Conservation (phyloP, 768 basidiomycete genomes). For the Collybia sp. region DNA sequence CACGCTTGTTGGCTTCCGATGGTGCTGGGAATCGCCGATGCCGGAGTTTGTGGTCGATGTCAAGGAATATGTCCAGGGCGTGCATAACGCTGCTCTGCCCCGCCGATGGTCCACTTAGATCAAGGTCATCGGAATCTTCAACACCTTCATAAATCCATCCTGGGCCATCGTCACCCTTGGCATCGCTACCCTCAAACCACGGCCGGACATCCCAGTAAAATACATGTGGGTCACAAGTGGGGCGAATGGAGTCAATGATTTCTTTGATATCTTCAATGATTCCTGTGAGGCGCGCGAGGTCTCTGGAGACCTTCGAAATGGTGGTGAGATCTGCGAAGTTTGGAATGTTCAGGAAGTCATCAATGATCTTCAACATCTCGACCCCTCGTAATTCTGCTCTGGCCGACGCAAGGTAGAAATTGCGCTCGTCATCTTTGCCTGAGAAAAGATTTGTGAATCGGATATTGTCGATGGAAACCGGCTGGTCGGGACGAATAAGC, state of each 20-base stretch:
- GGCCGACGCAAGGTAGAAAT: slow-evolving; percentile 86
- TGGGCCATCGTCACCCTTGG: slow-evolving; percentile 42
- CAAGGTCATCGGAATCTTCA: slow-evolving; percentile 47
- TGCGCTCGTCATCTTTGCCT: slow-evolving; percentile 76
- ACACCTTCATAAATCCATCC: slow-evolving; percentile 82
- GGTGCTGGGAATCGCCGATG: slow-evolving; percentile 65
- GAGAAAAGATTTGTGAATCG: slow-evolving; percentile 74
- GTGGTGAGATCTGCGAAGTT: slow-evolving; percentile 59
- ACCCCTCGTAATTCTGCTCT: slow-evolving; percentile 83
- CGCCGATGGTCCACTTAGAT: slow-evolving; percentile 85
- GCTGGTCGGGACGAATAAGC: slow-evolving; percentile 47
- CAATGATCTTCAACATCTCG: slow-evolving; percentile 81
- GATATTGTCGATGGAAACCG: slow-evolving; percentile 70
- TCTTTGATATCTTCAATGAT: slow-evolving; percentile 74
- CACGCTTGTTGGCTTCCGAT: slow-evolving; percentile 59
- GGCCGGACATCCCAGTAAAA: slow-evolving; percentile 91
- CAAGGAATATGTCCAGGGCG: slow-evolving; percentile 79
- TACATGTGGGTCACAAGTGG: slow-evolving; percentile 72
- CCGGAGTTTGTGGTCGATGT: slow-evolving; percentile 83
- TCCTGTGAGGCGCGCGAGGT: slow-evolving; percentile 61
- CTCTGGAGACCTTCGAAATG: slow-evolving; percentile 63
- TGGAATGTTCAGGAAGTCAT: slow-evolving; percentile 78
- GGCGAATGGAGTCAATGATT: slow-evolving; percentile 64
- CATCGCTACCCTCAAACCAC: slow-evolving; percentile 87
- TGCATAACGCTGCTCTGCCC: slow-evolving; percentile 94